Evolutionary conservation across 805 yeast species (phyloP).

Genomic region (Barnettozyma californica): DNA sequence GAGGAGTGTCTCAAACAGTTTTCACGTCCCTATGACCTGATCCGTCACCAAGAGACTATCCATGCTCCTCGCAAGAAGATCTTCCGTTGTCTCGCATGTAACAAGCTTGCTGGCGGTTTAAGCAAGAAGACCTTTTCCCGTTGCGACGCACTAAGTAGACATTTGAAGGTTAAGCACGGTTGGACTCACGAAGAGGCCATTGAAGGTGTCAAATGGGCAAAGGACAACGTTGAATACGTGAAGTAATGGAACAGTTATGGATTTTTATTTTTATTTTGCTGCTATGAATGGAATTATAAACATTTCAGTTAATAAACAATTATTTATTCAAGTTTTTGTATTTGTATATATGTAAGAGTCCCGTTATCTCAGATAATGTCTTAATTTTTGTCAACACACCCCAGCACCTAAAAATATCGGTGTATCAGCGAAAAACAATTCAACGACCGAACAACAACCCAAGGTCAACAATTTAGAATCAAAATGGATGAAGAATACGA

Average conservation of each 20-base stretch:
- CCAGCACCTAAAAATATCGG: neutral
- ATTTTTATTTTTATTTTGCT: neutral
- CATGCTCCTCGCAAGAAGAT: slow-evolving; percentile 85
- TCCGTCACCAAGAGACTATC: slow-evolving; percentile 93
- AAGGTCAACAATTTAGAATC: neutral
- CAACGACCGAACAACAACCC: neutral
- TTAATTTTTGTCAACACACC: neutral
- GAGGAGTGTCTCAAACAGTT: slow-evolving; percentile 70
- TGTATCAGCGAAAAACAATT: neutral
- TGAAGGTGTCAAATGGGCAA: slow-evolving; percentile 68
- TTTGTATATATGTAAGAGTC: no score
- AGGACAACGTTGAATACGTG: slow-evolving; percentile 64
- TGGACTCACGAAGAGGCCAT: slow-evolving; percentile 60
- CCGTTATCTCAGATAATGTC: neutral
- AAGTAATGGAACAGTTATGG: neutral
- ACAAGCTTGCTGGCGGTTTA: slow-evolving; percentile 33
- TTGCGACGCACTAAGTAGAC: slow-evolving; percentile 91
- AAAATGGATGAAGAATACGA: slow-evolving; percentile 94
- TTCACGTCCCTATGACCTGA: slow-evolving; percentile 90
- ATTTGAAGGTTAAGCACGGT: slow-evolving; percentile 86
- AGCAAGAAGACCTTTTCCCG: slow-evolving; percentile 78
- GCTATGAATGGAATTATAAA: neutral
- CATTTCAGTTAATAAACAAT: neutral
- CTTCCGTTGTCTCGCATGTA: slow-evolving; percentile 84
- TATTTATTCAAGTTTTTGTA: no score